Evolutionary conservation across 139 green algal species (phyloP).

Genomic region (Micractinium conductrix): DNA sequence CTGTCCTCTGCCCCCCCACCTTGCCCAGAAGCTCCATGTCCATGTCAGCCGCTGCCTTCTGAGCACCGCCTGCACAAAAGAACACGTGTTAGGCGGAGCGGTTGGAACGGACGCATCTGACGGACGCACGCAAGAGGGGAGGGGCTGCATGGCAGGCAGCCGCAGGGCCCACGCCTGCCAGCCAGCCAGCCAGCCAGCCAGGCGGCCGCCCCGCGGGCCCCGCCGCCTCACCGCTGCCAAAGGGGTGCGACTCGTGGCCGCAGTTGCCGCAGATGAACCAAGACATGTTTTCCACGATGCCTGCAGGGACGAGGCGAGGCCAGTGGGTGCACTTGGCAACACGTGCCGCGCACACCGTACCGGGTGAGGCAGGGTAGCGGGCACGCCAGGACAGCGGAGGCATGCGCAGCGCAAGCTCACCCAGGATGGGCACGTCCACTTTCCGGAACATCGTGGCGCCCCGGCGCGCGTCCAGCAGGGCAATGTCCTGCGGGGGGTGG

Average conservation of each 20-base stretch:
- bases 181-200: not conserved
- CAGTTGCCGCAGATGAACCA: conserved; percentile 77
- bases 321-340: not conserved
- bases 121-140: not conserved
- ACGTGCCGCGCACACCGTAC: not conserved
- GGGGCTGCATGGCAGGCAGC: not conserved
- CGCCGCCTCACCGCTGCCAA: conserved; percentile 69
- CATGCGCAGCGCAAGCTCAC: too few species aligned
- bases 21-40: conserved; percentile 82
- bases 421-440: conserved; percentile 82
- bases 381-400: too few species aligned
- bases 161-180: too few species aligned
- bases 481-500: conserved; percentile 56
- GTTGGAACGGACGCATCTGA: not conserved
- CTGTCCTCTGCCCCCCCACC: too few species aligned
- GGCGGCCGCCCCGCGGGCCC: not conserved
- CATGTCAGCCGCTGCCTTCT: conserved; percentile 66
- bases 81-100: not conserved
- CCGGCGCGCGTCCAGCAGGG: conserved; percentile 70
- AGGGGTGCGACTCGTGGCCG: conserved; percentile 80
- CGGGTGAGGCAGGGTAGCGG: too few species aligned
- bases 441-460: conserved; percentile 87
- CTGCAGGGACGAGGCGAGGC: not conserved
- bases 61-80: conserved; percentile 52
- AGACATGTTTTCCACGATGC: conserved; percentile 94